phyloP scores from a whole-genome alignment of 75 land plant genomes.

The Selaginella tamariscina region DNA sequence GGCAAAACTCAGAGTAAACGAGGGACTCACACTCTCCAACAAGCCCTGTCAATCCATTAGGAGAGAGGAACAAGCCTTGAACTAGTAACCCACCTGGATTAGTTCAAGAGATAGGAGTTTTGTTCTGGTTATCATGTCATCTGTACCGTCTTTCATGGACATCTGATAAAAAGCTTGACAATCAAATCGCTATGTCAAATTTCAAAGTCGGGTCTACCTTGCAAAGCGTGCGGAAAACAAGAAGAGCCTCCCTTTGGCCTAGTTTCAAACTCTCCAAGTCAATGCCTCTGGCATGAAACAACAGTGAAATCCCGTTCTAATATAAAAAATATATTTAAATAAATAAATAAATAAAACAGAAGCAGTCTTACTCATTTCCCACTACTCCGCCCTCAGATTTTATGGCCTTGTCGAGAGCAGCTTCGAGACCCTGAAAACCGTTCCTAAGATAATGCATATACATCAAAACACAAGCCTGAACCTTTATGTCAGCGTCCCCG shows the following conservation, averaged over 20 bases:
- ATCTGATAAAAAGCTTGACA: slow-evolving; percentile 37
- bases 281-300: slow-evolving; percentile 54
- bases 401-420: slow-evolving; percentile 81
- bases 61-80: not conserved
- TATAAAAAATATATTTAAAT: not conserved
- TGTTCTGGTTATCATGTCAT: slow-evolving; percentile 70
- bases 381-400: slow-evolving; percentile 60
- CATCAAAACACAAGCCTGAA: slow-evolving; percentile 8
- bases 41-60: slow-evolving; percentile 45
- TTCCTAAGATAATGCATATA: slow-evolving; percentile 2
- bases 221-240: slow-evolving; percentile 87
- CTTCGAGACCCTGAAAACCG: slow-evolving; percentile 67
- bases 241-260: slow-evolving; percentile 65
- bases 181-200: too few relatives aligned
- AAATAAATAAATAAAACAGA: not conserved
- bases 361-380: slow-evolving; percentile 44
- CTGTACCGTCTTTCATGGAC: slow-evolving; percentile 93
- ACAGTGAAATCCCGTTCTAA: not conserved
- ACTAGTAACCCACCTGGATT: slow-evolving; percentile 48
- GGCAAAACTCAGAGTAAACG: slow-evolving; percentile 75
- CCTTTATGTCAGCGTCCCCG: slow-evolving; percentile 95
- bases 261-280: slow-evolving; percentile 68
- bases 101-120: slow-evolving; percentile 88
- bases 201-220: too few relatives aligned
- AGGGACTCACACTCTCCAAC: slow-evolving; percentile 77